Base-by-base conservation (phyloP, 306 rosid species). In the Rosa chinensis region DNA sequence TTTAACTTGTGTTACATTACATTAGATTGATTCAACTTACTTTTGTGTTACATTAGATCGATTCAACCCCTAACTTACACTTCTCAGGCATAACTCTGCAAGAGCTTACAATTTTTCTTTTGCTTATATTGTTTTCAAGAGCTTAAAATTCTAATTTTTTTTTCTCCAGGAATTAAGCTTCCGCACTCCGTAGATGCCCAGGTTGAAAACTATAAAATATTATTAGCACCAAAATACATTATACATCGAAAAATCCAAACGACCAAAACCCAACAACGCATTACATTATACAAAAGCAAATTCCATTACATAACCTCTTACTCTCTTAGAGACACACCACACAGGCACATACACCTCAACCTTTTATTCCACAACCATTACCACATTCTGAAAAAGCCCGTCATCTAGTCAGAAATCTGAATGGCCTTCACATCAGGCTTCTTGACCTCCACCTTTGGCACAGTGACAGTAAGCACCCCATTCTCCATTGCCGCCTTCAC, bases 401-500 rank as follows among this genome's bases (percentile, higher is more conserved):
- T 61, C 39, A 25, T 25, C 28, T 42, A 85, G 47, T 81, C 79
- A 32, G 82, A 76, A 21, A 85, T 85, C 9, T 58, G 74, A 68
- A 85, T 79, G 18, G 82, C 5, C 78, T 59, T 82, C 6, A 79
- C 83, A 0, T 73, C 80, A 8, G 84, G 53, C 82, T 43, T 79
- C 61, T 79, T 85, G 61, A 25, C 80, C 70, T 85, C 82, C 73
- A 32, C 71, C 8, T 85, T 85, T 0, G 88, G 88, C 74, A 82
- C 82, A 5, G 64, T 49, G 7, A 85, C 86, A 0, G 88, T 79
- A 6, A 85, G 84, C 42, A 82, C 80, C 13, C 89, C 89, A 12
- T 79, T 73, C 74, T 82, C 84, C 80, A 82, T 67, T 25, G 6
- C 56, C 1, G 88, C 86, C 77, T 79, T 85, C 20, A 85, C 81